Evolutionary conservation across 352 stramenopile genomes (phyloP).

Genomic region (Phytophthora idaei): DNA sequence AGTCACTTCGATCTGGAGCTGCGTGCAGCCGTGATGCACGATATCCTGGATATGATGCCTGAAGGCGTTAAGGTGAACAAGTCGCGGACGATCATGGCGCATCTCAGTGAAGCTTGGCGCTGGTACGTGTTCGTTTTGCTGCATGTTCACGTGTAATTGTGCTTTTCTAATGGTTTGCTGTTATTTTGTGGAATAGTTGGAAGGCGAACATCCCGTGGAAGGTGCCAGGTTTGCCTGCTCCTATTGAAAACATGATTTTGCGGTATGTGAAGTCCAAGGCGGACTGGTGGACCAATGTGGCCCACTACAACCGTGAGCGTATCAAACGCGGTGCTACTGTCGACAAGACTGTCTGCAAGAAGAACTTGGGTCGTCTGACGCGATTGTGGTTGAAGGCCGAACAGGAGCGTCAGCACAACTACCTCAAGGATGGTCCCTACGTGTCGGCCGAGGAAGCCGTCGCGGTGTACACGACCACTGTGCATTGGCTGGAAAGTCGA

Average conservation of each 20-base stretch:
- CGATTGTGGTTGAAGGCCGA: constrained; percentile 99
- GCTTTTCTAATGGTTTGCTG: constrained; percentile 14
- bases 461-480: constrained; percentile 99
- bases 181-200: constrained; percentile 55
- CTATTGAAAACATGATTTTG: constrained; percentile 99
- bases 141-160: not conserved
- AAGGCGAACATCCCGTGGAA: constrained; percentile 99
- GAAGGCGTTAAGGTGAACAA: constrained; percentile 99
- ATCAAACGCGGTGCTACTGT: constrained; percentile 99
- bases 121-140: constrained; percentile 56
- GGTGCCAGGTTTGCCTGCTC: constrained; percentile 98
- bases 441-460: constrained; percentile 99
- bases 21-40: constrained; percentile 99
- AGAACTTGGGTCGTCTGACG: constrained; percentile 98
- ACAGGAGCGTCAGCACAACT: constrained; percentile 99
- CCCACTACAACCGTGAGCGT: constrained; percentile 99
- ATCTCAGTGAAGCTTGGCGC: constrained; percentile 98
- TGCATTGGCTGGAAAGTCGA: constrained; percentile 99
- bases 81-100: constrained; percentile 97
- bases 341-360: constrained; percentile 99
- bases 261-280: constrained; percentile 99
- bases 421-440: constrained; percentile 99
- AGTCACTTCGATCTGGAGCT: constrained; percentile 99
- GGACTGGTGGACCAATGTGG: constrained; percentile 98
- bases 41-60: constrained; percentile 99